Evolutionary conservation across 2,329 filamentous ascomycete genomes (phyloP).

Genomic region (Aspergillus fijiensis): DNA sequence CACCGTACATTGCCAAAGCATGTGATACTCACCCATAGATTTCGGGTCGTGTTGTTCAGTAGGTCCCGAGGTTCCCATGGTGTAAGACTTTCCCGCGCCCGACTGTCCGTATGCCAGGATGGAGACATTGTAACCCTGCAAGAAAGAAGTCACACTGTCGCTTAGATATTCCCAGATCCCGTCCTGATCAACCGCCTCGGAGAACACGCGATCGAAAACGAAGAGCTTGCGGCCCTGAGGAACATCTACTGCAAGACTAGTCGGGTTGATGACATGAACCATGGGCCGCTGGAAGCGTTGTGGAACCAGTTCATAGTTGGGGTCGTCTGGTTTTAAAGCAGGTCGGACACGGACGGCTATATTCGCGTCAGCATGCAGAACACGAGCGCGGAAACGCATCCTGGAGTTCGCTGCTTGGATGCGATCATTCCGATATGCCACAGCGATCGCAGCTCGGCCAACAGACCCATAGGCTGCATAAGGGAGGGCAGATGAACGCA

Average conservation of each 20-base stretch:
- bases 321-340: constrained; percentile 76
- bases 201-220: constrained; percentile 93
- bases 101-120: constrained; percentile 96
- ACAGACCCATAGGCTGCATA: background rate
- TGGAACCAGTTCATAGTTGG: constrained; percentile 90
- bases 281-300: constrained; percentile 92
- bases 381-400: background rate
- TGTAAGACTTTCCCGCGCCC: constrained; percentile 95
- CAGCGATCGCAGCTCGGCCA: background rate
- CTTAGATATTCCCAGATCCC: constrained; percentile 92
- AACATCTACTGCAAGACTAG: constrained; percentile 83
- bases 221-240: constrained; percentile 92
- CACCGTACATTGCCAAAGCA: background rate
- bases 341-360: constrained; percentile 90
- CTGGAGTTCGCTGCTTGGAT: background rate
- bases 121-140: constrained; percentile 98
- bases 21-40: constrained; percentile 69
- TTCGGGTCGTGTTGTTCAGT: constrained; percentile 68
- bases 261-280: constrained; percentile 83
- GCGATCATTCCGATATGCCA: constrained; percentile 6
- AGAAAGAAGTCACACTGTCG: constrained; percentile 85
- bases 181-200: constrained; percentile 77
- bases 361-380: constrained; percentile 15
- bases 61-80: constrained; percentile 94
- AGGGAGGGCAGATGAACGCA: constrained; percentile 53